phyloP scores from a whole-genome alignment of 2,329 filamentous ascomycete species.

The Alternaria tenuissima region DNA sequence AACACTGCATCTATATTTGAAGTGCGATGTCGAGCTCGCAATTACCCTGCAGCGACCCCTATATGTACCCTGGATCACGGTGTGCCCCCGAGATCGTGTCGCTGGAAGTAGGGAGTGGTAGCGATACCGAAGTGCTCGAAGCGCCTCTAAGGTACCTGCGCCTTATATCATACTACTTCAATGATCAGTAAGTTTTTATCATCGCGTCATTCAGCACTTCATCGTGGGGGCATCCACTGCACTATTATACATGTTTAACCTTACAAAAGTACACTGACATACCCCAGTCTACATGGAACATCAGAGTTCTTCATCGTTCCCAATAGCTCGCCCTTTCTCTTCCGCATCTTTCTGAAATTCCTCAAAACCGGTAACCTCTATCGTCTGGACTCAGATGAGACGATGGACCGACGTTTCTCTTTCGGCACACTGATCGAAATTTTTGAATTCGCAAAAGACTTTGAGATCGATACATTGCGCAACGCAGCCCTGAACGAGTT shows the following conservation, averaged over 20 bases:
- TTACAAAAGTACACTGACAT: neutral
- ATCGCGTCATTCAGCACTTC: neutral
- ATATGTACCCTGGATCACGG: no score
- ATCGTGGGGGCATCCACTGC: neutral
- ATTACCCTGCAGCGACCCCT: neutral
- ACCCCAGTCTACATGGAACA: neutral
- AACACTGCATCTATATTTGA: neutral
- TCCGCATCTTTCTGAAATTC: neutral
- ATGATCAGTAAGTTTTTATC: neutral
- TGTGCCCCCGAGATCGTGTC: neutral
- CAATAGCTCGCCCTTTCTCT: neutral
- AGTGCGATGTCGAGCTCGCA: neutral
- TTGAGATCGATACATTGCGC: neutral
- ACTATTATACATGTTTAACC: neutral
- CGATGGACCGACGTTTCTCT: neutral
- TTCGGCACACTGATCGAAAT: neutral
- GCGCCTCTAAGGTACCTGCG: neutral
- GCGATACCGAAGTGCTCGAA: neutral
- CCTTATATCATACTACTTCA: neutral
- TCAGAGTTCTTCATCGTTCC: neutral
- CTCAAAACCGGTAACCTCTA: neutral
- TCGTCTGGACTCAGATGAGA: neutral
- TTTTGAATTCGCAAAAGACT: neutral
- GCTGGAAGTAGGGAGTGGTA: neutral
- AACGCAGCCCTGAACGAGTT: conserved; percentile 1